Base-by-base conservation (phyloP, 805 yeast species). In the Nakazawaea peltata region DNA sequence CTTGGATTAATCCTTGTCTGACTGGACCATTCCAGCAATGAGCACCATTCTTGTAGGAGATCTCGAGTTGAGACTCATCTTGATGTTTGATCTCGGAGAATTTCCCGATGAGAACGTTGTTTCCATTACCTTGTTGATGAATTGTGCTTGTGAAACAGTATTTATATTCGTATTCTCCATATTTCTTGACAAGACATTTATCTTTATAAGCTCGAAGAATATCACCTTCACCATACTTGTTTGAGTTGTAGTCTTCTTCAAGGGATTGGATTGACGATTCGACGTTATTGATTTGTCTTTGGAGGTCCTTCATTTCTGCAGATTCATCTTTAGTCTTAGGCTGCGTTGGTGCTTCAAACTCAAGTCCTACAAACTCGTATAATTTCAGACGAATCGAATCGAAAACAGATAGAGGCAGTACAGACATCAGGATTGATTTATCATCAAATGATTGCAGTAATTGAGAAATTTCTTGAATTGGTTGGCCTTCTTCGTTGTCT, bases 11-110 rank as follows among this genome's bases (percentile, higher is more conserved):
- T 1, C 85, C 88, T 23, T 80, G 70, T 54, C 98, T 74, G 19
- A 62, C 54, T 4, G 97, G 97, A 0, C 98, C 98, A 53, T 87
- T 84, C 96, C 97, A 90, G 57, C 98, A 92, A 50, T 67, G 71
- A 28, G 76, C 77, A 15, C 98, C 98, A 14, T 63, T 50, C 4
- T 55, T 61, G 50, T 65, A 92, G 6, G 36, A 22, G 5, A 58
- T 26, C 5, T 39, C 43, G 18, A 47, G 43, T 28, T 28, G 34
- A 7, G 30, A 33, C 18, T n/a, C 26, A 11, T 27, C 37, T 15
- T 19, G 10, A 5, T 33, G 16, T 6, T 25, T 25, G 9, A 19
- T 12, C 4, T 14, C n/a, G 13, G 36, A 30, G 17, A 48, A 69
- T 11, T 37, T 45, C 2, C 94, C 94, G 33, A 84, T 67, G 21